phyloP scores from a whole-genome alignment of 495 filamentous ascomycete species.

The Annulohypoxylon maeteangense region DNA sequence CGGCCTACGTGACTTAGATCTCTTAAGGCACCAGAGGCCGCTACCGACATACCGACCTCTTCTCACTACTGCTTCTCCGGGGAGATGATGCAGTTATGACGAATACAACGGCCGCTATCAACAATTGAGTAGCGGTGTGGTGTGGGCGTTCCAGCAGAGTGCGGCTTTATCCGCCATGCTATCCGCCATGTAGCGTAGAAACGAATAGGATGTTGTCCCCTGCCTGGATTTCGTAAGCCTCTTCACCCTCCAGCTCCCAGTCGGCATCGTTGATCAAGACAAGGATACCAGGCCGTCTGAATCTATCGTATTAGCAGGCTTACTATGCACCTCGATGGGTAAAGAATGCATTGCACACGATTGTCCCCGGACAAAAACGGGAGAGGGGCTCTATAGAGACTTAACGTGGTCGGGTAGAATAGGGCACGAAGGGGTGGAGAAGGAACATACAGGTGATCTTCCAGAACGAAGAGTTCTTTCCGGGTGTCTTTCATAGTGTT shows the following conservation, averaged over 20 bases:
- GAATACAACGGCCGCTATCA: slow-evolving; percentile 24
- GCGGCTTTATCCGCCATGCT: slow-evolving; percentile 78
- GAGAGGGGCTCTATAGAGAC: slow-evolving; percentile 13
- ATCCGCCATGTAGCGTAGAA: slow-evolving; percentile 96
- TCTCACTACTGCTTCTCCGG: slow-evolving; percentile 9
- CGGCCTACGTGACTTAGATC: slow-evolving; percentile 16
- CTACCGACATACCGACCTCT: neutral
- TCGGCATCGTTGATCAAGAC: slow-evolving; percentile 98
- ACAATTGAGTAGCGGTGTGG: slow-evolving; percentile 37
- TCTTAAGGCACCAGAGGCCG: neutral
- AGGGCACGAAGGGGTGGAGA: slow-evolving; percentile 18
- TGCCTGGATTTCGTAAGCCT: slow-evolving; percentile 81
- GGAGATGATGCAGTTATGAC: slow-evolving; percentile 31
- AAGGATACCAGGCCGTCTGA: slow-evolving; percentile 93
- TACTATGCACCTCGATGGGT: slow-evolving; percentile 24
- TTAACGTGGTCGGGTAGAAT: slow-evolving; percentile 33
- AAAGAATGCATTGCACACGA: slow-evolving; percentile 25
- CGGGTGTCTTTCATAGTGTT: slow-evolving; percentile 86
- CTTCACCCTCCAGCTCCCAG: slow-evolving; percentile 98
- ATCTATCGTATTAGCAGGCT: slow-evolving; percentile 42
- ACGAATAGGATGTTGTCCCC: slow-evolving; percentile 95
- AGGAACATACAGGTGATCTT: slow-evolving; percentile 80
- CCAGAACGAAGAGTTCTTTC: slow-evolving; percentile 88
- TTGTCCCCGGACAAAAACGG: slow-evolving; percentile 27
- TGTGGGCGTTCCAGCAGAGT: slow-evolving; percentile 14